phyloP scores from a whole-genome alignment of 495 filamentous ascomycete genomes.

The Lichenothelia convexa region DNA sequence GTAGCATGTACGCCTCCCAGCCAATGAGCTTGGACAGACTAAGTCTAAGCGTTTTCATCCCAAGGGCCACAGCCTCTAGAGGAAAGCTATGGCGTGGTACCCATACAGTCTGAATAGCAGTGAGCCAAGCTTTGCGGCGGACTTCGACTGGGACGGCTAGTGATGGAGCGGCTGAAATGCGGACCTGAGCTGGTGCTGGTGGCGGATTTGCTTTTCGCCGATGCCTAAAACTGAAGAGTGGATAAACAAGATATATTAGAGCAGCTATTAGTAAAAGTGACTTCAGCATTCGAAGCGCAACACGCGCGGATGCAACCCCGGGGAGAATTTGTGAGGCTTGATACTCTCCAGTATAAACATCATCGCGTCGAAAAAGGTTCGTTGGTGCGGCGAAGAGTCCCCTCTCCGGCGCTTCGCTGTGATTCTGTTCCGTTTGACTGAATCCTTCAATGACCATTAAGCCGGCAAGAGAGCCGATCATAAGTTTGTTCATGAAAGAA shows the following conservation, averaged over 20 bases:
- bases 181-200: conserved; percentile 18
- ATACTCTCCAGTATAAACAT: no score
- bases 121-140: conserved; percentile 79
- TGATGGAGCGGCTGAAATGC: conserved; percentile 39
- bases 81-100: conserved; percentile 77
- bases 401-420: conserved; percentile 40
- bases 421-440: conserved; percentile 34
- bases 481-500: conserved; percentile 47
- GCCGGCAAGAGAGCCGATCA: conserved; percentile 81
- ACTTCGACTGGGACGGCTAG: conserved; percentile 71
- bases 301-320: no score
- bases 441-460: conserved; percentile 79
- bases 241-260: conserved; percentile 47
- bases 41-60: conserved; percentile 63
- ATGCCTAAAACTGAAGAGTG: conserved; percentile 44
- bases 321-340: no score
- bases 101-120: conserved; percentile 83
- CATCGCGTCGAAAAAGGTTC: conserved; percentile 19
- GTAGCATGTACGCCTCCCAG: conserved; percentile 49
- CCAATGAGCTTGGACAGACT: conserved; percentile 64
- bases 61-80: conserved; percentile 65
- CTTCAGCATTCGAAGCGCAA: no score
- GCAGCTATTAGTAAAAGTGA: conserved; percentile 43
- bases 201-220: conserved; percentile 24
- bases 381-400: conserved; percentile 54